Base-by-base conservation (phyloP, 371 early-diverging fungal species). In the Choanephora cucurbitarum region DNA sequence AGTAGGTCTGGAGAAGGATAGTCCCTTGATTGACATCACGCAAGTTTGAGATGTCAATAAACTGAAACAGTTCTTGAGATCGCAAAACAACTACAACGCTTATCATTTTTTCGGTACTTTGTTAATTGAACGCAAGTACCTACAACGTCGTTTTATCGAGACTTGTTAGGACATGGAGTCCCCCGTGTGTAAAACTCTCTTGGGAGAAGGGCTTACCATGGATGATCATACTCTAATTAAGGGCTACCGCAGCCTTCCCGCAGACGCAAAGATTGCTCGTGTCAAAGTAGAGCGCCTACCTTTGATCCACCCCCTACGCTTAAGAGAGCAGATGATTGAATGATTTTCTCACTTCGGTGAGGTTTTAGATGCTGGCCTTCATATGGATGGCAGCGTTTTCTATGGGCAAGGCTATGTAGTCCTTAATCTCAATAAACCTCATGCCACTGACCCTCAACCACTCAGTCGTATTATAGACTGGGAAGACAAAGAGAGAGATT, bases 271-370 rank as follows among this genome's bases (percentile, higher is more conserved):
- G 24, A 45, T 45, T 24, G 46, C 46, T 24, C 21, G 46, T 2
- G 46, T 45, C 14, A 18, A 23, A 15, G 46, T 45, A 6, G 46
- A 45, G 9, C 24, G 46, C 5, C 46, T 45, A 17, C 28, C 46
- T 5, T 45, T 45, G 24, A 21, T 45, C 21, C 46, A 45, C 24
- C 46, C 46, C 10, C 13, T 5, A 14, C 6, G 5, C 10, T 22
- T 45, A 3, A 3, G 23, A 21, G 46, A 45, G 24, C 46, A 45
- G 13, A 45, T 45, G 24, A 15, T 13, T 13, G 9, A 23, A 24
- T 7, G 46, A 1, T 45, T 45, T 14, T 18, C 23, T 14, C 15
- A 13, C 21, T 45, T 23, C 13, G 46, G 46, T 3, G 24, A 45
- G 13, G 24, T 45, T 8, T 22, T 45, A 11, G 46, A 45, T 45